These are phyloP conservation scores for Selenicereus undatus DNA, from an alignment of 148 eudicot genomes.

Conservation along the genomic window DNA sequence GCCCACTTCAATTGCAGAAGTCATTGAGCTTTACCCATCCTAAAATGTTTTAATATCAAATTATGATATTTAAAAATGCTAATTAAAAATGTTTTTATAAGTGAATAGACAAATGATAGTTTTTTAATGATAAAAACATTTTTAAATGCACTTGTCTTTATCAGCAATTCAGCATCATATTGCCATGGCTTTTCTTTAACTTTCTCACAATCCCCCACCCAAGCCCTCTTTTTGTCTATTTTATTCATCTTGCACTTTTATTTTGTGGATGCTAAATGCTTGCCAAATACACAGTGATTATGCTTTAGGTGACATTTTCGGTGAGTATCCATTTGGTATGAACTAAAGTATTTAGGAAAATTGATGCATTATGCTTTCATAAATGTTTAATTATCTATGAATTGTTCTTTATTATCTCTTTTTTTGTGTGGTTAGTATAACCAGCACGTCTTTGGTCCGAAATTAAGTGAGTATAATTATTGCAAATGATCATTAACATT, in stretches of 20 bases:
- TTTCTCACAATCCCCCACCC: not conserved
- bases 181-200: not conserved
- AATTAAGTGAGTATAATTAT: not conserved
- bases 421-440: slow-evolving; percentile 17
- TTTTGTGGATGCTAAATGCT: not conserved
- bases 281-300: not conserved
- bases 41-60: no score
- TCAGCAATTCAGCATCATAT: not conserved
- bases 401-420: not conserved
- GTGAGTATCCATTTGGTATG: not conserved
- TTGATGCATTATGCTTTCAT: not conserved
- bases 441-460: not conserved
- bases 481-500: not conserved
- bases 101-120: no score
- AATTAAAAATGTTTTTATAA: no score
- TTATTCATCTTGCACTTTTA: not conserved
- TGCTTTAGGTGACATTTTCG: not conserved
- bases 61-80: no score
- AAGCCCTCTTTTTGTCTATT: not conserved
- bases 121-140: no score
- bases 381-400: not conserved
- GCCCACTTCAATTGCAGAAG: no score
- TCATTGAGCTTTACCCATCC: no score
- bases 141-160: not conserved
- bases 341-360: not conserved